Base-by-base conservation (phyloP, 2,329 filamentous ascomycete species). In the Hansfordia pulvinata region DNA sequence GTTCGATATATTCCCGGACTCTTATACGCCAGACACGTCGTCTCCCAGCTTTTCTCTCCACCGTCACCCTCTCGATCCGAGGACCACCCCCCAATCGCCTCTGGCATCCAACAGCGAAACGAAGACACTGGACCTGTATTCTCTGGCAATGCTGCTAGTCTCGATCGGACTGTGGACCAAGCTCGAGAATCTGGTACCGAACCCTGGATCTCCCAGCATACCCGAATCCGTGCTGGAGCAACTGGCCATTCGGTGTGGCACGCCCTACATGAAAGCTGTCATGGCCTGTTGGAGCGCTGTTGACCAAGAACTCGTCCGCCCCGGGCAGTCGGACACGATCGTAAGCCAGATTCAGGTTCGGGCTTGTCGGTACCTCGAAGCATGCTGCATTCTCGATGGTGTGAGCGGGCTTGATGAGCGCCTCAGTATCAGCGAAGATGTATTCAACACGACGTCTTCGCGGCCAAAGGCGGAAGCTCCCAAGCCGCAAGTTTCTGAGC, bases 151-250 rank as follows among this genome's bases (percentile, higher is more conserved):
- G 53, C 54, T 84, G 4, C 60, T 88, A 1, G 57, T 85, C 3
- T 81, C 81, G 6, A 71, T 86, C 28, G 81, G 81, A 6, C 52
- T 86, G 7, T 88, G 81, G 81, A 71, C 68, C 4, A 74, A 70
- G 8, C 58, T 84, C 0, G 67, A 71, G 29, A 56, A 60, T 11
- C 51, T 73, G 0, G 55, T 61, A 1, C 47, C 61, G 0, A 51
- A 54, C 19, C 56, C 41, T 41, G 60, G 49, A 23, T 51, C 53
- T 0, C 47, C 71, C 9, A 62, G 62, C 41, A 65, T 80, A 15
- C 54, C 68, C 1, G 69, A 75, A 33, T 67, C 75, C 16, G 62
- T 71, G 0, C 52, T 81, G 3, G 62, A 73, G 2, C 68, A 71
- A 35, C 54, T 84, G 2, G 65, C 73, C 0, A 67, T 71, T 4